Evolutionary conservation across 257 asterid species (phyloP), one percentile per base, ranked within the genome.

Genomic region (Solanum pimpinellifolium): DNA sequence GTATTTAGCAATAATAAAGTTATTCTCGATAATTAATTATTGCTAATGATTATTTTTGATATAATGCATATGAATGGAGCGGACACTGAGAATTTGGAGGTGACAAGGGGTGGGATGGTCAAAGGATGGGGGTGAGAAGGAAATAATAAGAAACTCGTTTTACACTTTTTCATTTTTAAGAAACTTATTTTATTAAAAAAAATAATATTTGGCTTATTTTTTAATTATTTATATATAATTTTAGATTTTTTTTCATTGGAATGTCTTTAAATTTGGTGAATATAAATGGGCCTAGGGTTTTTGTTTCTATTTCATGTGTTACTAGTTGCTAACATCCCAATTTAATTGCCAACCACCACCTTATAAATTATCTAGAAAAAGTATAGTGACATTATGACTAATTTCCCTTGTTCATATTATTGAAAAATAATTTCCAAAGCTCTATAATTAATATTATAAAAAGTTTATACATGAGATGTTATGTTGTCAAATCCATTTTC

Each of bases 21-120:
- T 52, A 52, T 52, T 18, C 18, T 0, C 0, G 10, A 6, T 18
- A 52, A 52, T 16, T 52, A 2, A 52, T 52, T 52, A 0, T 1
- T 9, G 2, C 0, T 52, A 18, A 16, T 0, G 1, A 52, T 52
- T 3, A 16, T 52, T 52, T 16, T 52, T 52, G 10, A 0, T 52
- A 0, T 16, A 52, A 9, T 52, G 10, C 0, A 52, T 49, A 15
- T 1, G 7, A 2, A 52, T 52, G 62, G 11, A 11, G 56, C 4
- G n/a, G 62, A 4, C 0, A 18, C 4, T 52, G n/a, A 18, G 73
- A 65, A 33, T 65, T 12, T 33, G 73, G 31, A 11, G 76, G 66
- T 66, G 35, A 66, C 27, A 3, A 6, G 31, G 14, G 31, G 11
- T 11, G 4, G 33, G 29, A 25, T 9, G 31, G 3, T 23, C 69